Percentiles rank a stretch among this genome's conserved stretches.
Evolutionary conservation across 176 grass and related monocot species (phyloP).

Genomic region (Typha latifolia): DNA sequence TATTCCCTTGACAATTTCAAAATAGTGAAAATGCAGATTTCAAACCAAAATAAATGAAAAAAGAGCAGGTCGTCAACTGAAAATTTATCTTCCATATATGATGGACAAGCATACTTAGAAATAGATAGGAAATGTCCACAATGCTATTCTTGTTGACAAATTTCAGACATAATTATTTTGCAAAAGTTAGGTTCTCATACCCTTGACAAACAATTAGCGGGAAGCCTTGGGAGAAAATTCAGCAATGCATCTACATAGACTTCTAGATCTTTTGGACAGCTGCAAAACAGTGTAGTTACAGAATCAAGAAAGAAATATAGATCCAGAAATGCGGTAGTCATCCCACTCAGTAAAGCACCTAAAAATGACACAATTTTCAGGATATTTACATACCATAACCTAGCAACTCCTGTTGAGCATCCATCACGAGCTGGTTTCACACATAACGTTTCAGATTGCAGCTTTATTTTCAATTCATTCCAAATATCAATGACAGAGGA

Average conservation of each 20-base stretch:
- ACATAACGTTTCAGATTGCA: conserved; percentile 59
- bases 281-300: conserved; percentile 34
- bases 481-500: conserved; percentile 43
- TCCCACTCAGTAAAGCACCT: conserved; percentile 1
- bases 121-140: too few species aligned
- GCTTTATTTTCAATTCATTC: conserved; percentile 45
- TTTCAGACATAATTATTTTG: not conserved
- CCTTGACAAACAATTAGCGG: conserved; percentile 85
- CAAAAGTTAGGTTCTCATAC: conserved; percentile 25
- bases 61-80: too few species aligned
- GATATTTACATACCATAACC: conserved; percentile 58
- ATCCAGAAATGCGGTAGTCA: not conserved
- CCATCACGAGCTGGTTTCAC: conserved; percentile 93
- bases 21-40: too few species aligned
- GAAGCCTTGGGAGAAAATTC: conserved; percentile 42
- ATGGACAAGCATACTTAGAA: too few species aligned
- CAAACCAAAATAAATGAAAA: too few species aligned
- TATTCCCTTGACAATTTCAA: too few species aligned
- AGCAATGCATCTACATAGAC: conserved; percentile 60
- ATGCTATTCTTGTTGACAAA: too few species aligned
- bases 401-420: conserved; percentile 96
- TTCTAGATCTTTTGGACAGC: conserved; percentile 54
- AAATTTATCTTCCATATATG: too few species aligned
- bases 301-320: conserved; percentile 3
- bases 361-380: not conserved